Evolutionary conservation across 2,329 filamentous ascomycete species (phyloP).

Genomic region (Aspergillus aculeatus): DNA sequence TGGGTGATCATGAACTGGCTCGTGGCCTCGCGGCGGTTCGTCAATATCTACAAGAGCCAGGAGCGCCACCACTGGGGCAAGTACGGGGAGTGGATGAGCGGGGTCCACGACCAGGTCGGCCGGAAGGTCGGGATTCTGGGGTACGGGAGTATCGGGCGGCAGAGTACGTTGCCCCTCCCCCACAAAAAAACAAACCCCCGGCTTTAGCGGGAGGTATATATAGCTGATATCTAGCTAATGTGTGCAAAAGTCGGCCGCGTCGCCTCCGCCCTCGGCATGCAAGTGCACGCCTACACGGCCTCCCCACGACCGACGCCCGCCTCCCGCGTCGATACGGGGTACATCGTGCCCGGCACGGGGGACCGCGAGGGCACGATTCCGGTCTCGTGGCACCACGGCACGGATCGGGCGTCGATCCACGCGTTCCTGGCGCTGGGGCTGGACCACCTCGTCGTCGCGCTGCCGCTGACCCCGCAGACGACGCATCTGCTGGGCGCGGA

Average conservation of each 20-base stretch:
- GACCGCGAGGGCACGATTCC: slow-evolving; percentile 58
- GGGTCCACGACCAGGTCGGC: slow-evolving; percentile 55
- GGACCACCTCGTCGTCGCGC: slow-evolving; percentile 56
- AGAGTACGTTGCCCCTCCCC: slow-evolving; percentile 44
- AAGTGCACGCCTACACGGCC: slow-evolving; percentile 73
- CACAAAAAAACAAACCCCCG: too few species aligned
- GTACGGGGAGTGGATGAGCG: slow-evolving; percentile 20
- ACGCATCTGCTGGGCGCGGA: slow-evolving; percentile 53
- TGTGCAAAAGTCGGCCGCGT: slow-evolving; percentile 52
- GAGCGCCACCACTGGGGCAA: slow-evolving; percentile 54
- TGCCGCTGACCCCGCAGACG: slow-evolving; percentile 59
- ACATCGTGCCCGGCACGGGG: slow-evolving; percentile 66
- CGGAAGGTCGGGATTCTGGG: slow-evolving; percentile 60
- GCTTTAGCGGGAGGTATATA: too few species aligned
- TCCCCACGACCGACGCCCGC: slow-evolving; percentile 66
- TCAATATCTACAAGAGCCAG: slow-evolving; percentile 57
- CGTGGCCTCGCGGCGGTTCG: slow-evolving; percentile 56
- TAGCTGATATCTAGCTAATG: too few species aligned
- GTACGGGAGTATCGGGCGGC: slow-evolving; percentile 62
- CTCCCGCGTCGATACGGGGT: slow-evolving; percentile 63
- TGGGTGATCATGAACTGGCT: slow-evolving; percentile 65
- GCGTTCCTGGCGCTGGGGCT: slow-evolving; percentile 56
- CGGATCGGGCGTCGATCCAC: slow-evolving; percentile 52
- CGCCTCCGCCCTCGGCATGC: slow-evolving; percentile 65
- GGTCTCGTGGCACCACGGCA: slow-evolving; percentile 57